These are phyloP conservation scores for Allium sativum DNA, from an alignment of 106 monocot species.

Conservation along the genomic window DNA sequence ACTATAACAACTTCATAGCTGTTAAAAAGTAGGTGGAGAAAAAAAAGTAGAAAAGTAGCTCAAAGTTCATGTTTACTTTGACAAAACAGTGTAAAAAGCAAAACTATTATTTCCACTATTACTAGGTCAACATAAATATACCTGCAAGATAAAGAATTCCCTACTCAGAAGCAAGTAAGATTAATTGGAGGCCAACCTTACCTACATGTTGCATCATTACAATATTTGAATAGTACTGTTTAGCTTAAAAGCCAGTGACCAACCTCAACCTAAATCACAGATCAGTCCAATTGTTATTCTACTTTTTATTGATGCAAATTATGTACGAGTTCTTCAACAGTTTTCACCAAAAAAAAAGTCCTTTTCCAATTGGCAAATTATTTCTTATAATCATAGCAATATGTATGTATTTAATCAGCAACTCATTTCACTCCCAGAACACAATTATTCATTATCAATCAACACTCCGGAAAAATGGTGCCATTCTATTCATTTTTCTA, in stretches of 20 bases:
- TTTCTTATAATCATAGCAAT: no score
- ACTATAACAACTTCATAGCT: no score
- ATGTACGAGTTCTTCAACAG: no score
- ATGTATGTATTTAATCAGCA: no score
- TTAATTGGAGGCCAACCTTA: constrained; percentile 15
- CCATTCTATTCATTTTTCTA: neutral
- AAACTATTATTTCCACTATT: neutral
- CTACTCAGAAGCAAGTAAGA: neutral
- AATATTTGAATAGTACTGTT: constrained; percentile 9
- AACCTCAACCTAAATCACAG: neutral
- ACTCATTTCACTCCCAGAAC: neutral
- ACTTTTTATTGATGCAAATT: no score
- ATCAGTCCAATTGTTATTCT: no score
- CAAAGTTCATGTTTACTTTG: neutral
- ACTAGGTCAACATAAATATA: neutral
- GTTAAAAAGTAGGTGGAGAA: no score
- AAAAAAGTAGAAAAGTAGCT: no score
- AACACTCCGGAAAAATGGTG: neutral
- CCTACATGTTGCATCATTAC: neutral
- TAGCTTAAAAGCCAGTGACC: constrained; percentile 5
- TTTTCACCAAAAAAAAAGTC: neutral
- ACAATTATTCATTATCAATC: neutral
- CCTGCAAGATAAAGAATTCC: neutral
- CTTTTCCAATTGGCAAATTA: neutral
- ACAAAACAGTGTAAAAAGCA: neutral